Evolutionary conservation across 805 yeast species (phyloP).

Genomic region (Ascoidea tarda): DNA sequence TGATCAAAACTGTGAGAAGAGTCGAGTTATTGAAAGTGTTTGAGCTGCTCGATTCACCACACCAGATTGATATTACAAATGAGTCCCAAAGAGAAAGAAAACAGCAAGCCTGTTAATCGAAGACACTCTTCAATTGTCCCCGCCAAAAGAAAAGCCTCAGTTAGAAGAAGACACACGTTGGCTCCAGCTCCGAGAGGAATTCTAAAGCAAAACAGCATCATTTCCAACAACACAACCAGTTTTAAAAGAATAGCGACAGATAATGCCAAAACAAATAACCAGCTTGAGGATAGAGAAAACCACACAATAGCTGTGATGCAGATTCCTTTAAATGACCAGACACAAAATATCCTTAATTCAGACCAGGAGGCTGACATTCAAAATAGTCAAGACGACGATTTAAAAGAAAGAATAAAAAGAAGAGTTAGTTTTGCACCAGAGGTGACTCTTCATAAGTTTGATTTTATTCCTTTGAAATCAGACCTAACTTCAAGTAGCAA

Average conservation of each 20-base stretch:
- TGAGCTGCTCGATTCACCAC: no score
- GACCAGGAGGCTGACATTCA: conserved; percentile 13
- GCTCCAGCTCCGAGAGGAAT: conserved; percentile 23
- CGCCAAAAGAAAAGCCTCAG: not conserved
- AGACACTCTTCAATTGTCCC: not conserved
- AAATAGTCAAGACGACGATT: conserved; percentile 4
- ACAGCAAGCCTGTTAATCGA: no score
- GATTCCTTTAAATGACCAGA: not conserved
- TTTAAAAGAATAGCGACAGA: no score
- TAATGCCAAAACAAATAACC: not conserved
- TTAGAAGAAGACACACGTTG: conserved; percentile 19
- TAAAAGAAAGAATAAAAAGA: conserved; percentile 18
- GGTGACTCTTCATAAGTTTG: conserved; percentile 40
- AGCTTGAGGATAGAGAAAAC: not conserved
- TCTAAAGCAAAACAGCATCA: conserved; percentile 16
- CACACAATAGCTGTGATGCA: not conserved
- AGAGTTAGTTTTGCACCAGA: conserved; percentile 64
- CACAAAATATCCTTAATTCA: conserved; percentile 12
- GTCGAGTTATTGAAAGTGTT: no score
- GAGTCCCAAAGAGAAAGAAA: no score
- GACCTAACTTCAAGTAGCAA: not conserved
- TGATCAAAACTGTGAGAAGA: no score
- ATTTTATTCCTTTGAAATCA: conserved; percentile 11
- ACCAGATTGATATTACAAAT: no score
- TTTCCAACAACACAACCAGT: conserved; percentile 3